Base-by-base conservation (phyloP, 495 filamentous ascomycete genomes). In the Sabuloglossum arenarium region DNA sequence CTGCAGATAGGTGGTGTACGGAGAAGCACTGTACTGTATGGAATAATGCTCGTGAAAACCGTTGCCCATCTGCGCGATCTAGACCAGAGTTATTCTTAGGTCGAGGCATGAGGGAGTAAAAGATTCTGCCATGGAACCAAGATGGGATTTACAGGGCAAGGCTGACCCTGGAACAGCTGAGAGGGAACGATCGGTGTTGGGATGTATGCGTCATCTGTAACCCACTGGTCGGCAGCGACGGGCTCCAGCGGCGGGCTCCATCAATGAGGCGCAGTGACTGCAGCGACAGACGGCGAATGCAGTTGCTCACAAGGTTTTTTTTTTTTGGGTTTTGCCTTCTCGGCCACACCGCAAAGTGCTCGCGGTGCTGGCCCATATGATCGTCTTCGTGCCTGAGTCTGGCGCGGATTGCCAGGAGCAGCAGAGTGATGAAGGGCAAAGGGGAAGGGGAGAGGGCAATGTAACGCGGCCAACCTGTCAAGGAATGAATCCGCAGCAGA, bases 101-200 rank as follows among this genome's bases (percentile, higher is more conserved):
- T n/a, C n/a, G n/a, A n/a, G n/a, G n/a, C n/a, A n/a, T n/a, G n/a
- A n/a, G n/a, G n/a, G n/a, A n/a, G n/a, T n/a, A n/a, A n/a, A n/a
- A n/a, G n/a, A n/a, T n/a, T n/a, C n/a, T n/a, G n/a, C n/a, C n/a
- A n/a, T n/a, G n/a, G n/a, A n/a, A n/a, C n/a, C n/a, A n/a, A 32
- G 11, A 32, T 4, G 30, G 30, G 5, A 32, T 9, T 5, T 3
- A 6, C 25, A 5, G 19, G 52, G 4, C 58, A 51, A 54, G 62
- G 28, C 62, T 63, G 32, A 50, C 59, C 34, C 60, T 49, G 45
- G 45, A 14, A 49, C 4, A 49, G 45, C 45, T 49, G 45, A 49
- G 23, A 24, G 9, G 6, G 21, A 28, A 24, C 21, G 3, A 28
- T 28, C 21, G 6, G 45, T 49, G 45, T 24, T 6, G 45, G 45